Conservation (phyloP, 331 rosid species). For the Acacia pycnantha region DNA sequence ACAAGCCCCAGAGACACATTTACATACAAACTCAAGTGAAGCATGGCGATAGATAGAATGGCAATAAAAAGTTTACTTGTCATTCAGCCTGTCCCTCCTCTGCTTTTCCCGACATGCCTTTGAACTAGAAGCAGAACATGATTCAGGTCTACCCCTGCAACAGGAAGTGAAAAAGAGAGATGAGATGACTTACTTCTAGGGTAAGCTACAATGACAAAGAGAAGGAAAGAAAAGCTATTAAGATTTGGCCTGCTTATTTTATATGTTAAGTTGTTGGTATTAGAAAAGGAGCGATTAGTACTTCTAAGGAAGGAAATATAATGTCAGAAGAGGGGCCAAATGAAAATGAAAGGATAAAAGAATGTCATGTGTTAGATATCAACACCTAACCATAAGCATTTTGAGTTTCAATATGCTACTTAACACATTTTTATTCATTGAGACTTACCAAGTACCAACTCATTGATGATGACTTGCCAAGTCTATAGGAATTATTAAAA, state of each 20-base stretch:
- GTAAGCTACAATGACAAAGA: background rate
- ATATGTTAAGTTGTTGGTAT: background rate
- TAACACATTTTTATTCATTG: constrained; percentile 13
- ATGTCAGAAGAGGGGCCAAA: background rate
- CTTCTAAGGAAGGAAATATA: background rate
- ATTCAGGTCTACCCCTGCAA: constrained; percentile 78
- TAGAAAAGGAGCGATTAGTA: background rate
- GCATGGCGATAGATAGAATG: background rate
- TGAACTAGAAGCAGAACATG: constrained; percentile 66
- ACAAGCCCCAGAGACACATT: constrained; percentile 14
- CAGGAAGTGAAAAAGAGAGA: constrained; percentile 23
- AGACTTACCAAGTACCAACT: background rate
- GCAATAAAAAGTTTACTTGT: constrained; percentile 58
- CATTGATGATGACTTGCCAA: background rate
- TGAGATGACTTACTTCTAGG: constrained; percentile 2
- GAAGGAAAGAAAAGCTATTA: background rate
- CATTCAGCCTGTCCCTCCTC: constrained; percentile 95
- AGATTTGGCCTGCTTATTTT: background rate
- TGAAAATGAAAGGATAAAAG: background rate
- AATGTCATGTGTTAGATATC: background rate
- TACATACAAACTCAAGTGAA: constrained; percentile 9
- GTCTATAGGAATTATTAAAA: background rate
- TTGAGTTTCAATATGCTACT: constrained; percentile 7
- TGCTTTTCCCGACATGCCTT: constrained; percentile 97
- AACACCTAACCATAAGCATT: background rate